Conservation (phyloP, 768 basidiomycete genomes). For the Daedaleopsis sinensis region DNA sequence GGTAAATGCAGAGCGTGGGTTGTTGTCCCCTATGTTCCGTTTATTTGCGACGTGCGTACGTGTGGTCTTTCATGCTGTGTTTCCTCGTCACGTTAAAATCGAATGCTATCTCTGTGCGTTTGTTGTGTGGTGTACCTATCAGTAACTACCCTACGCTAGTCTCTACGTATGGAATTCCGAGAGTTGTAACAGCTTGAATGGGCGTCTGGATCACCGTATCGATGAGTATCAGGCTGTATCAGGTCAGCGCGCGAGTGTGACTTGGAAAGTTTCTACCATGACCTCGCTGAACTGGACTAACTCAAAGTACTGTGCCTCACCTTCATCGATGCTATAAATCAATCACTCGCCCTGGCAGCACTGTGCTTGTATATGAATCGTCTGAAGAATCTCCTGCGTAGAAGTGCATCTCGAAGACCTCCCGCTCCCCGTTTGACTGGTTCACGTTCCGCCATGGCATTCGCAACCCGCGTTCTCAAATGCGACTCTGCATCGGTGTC, state of each 20-base stretch:
- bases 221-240: slow-evolving; percentile 11
- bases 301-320: slow-evolving; percentile 3
- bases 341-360: background rate
- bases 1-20: slow-evolving; percentile 17
- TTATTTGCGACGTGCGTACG: background rate
- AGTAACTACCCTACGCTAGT: background rate
- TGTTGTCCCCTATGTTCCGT: slow-evolving; percentile 2
- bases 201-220: background rate
- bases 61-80: background rate
- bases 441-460: slow-evolving; percentile 22
- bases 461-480: slow-evolving; percentile 47
- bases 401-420: background rate
- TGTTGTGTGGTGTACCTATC: background rate
- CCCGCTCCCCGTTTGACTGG: background rate
- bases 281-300: background rate
- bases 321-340: slow-evolving; percentile 2
- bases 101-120: background rate
- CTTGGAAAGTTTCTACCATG: slow-evolving; percentile 5
- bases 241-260: slow-evolving; percentile 6
- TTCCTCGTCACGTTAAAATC: no score
- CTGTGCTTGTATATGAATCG: slow-evolving; percentile 10
- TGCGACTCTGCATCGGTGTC: slow-evolving; percentile 68
- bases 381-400: slow-evolving; percentile 7
- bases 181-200: background rate
- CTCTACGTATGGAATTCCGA: background rate